Conservation (phyloP, 208 protist genomes). For the Leishmania aethiopica region DNA sequence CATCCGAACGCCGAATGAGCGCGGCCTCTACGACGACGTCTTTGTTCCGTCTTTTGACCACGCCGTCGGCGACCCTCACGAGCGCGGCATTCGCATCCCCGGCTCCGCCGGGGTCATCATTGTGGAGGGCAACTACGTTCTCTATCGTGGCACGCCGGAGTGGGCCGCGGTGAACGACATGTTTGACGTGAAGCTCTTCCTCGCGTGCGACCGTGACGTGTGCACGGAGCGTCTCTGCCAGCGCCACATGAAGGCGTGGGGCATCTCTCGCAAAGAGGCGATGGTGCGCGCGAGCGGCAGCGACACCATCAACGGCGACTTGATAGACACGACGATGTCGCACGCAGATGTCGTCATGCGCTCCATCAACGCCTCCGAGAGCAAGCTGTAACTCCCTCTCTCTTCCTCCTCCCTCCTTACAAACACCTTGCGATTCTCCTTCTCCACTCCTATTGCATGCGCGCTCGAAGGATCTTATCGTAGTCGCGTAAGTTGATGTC, state of each 20-base stretch:
- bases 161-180: conserved; percentile 64
- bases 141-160: conserved; percentile 56
- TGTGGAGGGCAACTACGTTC: conserved; percentile 81
- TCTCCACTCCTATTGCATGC: neutral
- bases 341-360: conserved; percentile 64
- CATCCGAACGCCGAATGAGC: conserved; percentile 33
- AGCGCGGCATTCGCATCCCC: conserved; percentile 50
- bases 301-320: conserved; percentile 73
- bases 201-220: conserved; percentile 40
- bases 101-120: conserved; percentile 55
- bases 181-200: conserved; percentile 73
- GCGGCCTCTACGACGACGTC: conserved; percentile 53
- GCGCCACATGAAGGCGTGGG: conserved; percentile 79
- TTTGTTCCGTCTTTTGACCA: conserved; percentile 81
- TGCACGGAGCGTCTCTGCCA: conserved; percentile 56
- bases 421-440: neutral
- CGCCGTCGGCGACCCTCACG: conserved; percentile 59
- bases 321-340: conserved; percentile 55
- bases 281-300: conserved; percentile 65
- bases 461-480: neutral
- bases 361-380: conserved; percentile 39
- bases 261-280: conserved; percentile 47
- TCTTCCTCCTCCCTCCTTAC: neutral
- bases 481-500: neutral
- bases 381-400: conserved; percentile 16